Conservation (phyloP, 176 grass and related monocot genomes). For the Oryza glumipatula region DNA sequence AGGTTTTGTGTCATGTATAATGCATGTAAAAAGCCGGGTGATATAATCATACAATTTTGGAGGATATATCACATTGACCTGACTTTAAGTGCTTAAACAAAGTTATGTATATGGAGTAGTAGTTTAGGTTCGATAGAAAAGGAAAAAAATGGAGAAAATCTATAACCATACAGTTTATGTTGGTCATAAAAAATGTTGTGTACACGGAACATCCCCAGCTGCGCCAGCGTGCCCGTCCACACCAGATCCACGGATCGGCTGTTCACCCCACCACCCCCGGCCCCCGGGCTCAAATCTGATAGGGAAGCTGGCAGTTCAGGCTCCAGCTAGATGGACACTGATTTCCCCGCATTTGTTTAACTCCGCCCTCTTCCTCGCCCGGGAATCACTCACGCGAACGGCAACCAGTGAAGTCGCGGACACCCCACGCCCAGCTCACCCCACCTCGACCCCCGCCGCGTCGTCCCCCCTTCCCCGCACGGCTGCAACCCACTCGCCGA, state of each 20-base stretch:
- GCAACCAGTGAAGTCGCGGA: conserved; percentile 27
- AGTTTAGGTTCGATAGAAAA: too few species aligned
- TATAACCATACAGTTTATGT: too few species aligned
- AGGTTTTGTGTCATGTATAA: too few species aligned
- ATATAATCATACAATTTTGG: too few species aligned
- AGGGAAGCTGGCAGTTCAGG: conserved; percentile 12
- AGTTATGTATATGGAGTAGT: too few species aligned
- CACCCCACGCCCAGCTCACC: conserved; percentile 54
- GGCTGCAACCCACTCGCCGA: conserved; percentile 3
- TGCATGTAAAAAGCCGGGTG: too few species aligned
- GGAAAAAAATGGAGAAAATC: too few species aligned
- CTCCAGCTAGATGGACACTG: conserved; percentile 36
- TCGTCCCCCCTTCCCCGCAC: neutral
- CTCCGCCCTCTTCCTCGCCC: conserved; percentile 35
- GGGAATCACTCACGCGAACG: conserved; percentile 61
- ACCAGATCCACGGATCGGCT: conserved; percentile 38
- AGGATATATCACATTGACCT: too few species aligned
- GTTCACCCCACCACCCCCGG: neutral
- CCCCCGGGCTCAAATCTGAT: conserved; percentile 6
- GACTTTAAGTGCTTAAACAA: too few species aligned
- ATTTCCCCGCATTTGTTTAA: conserved; percentile 42
- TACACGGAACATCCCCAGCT: neutral
- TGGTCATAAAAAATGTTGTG: neutral
- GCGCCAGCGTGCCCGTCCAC: neutral
- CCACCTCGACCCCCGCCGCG: neutral